phyloP scores from a whole-genome alignment of 768 basidiomycete genomes.

The Lactarius sanguifluus region DNA sequence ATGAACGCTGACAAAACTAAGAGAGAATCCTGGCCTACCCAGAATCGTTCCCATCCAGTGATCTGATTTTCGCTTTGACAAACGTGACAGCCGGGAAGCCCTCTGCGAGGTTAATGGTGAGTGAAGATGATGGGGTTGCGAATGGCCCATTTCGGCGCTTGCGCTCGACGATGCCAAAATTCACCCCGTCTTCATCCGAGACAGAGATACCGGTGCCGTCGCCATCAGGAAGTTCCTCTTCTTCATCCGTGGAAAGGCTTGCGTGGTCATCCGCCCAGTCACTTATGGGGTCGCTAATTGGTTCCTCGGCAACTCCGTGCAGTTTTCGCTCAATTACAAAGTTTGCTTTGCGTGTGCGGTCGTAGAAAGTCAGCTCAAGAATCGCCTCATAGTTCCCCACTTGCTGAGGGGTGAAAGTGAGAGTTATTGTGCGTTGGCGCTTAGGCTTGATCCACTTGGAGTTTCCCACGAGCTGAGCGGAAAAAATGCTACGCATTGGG shows the following conservation, averaged over 20 bases:
- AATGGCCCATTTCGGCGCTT: constrained; percentile 32
- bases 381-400: constrained; percentile 17
- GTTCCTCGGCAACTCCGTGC: constrained; percentile 8
- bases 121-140: constrained; percentile 10
- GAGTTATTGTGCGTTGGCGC: neutral
- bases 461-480: constrained; percentile 8
- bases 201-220: constrained; percentile 46
- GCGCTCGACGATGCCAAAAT: constrained; percentile 54
- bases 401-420: constrained; percentile 17
- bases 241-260: constrained; percentile 13
- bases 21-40: constrained; percentile 10
- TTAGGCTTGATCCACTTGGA: constrained; percentile 7
- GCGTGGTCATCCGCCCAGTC: neutral
- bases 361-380: constrained; percentile 18
- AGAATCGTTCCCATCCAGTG: constrained; percentile 10
- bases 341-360: constrained; percentile 4
- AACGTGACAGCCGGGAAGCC: constrained; percentile 23
- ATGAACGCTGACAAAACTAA: neutral
- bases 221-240: constrained; percentile 40
- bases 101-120: constrained; percentile 25
- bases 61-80: constrained; percentile 12
- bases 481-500: constrained; percentile 9
- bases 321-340: constrained; percentile 16
- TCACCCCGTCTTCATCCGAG: constrained; percentile 37
- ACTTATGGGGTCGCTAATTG: neutral